Evolutionary conservation across 768 basidiomycete species (phyloP).

Genomic region (Megacollybia marginata): DNA sequence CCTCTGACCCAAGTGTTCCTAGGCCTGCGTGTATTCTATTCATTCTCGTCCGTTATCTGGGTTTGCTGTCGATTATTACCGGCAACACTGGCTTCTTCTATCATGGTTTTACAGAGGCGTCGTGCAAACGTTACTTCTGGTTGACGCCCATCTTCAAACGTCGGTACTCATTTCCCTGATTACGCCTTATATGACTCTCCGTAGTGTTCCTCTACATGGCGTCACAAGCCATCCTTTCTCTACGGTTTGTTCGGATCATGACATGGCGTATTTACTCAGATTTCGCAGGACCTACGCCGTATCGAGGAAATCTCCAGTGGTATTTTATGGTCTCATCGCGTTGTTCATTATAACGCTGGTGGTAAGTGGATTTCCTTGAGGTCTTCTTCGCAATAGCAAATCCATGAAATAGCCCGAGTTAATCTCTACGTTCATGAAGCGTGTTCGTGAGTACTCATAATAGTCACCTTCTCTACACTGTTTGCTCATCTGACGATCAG

Average conservation of each 20-base stretch:
- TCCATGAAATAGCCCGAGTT: not conserved
- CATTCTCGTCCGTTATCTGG: constrained; percentile 9
- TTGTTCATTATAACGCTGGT: constrained; percentile 3
- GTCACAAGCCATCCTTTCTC: not conserved
- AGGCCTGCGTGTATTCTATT: constrained; percentile 9
- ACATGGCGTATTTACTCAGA: not conserved
- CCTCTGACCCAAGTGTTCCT: not conserved
- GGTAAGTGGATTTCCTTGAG: constrained; percentile 1
- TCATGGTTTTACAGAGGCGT: constrained; percentile 6
- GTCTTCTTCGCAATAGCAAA: not conserved
- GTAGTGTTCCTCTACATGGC: not conserved
- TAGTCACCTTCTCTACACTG: not conserved
- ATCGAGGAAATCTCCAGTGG: constrained; percentile 4
- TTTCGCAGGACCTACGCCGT: constrained; percentile 6
- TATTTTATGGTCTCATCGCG: not conserved
- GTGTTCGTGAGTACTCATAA: not conserved
- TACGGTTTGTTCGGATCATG: not conserved
- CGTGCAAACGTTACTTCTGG: constrained; percentile 5
- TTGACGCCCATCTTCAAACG: constrained; percentile 5
- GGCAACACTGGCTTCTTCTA: constrained; percentile 8
- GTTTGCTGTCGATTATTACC: constrained; percentile 1
- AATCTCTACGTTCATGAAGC: not conserved
- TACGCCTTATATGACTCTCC: not conserved
- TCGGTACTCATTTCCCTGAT: not conserved
- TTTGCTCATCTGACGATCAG: not conserved